Percentiles rank a stretch among this genome's conserved stretches.
These are phyloP conservation scores for Candida tibetensis DNA, from an alignment of 805 yeast species.

Conservation along the genomic window DNA sequence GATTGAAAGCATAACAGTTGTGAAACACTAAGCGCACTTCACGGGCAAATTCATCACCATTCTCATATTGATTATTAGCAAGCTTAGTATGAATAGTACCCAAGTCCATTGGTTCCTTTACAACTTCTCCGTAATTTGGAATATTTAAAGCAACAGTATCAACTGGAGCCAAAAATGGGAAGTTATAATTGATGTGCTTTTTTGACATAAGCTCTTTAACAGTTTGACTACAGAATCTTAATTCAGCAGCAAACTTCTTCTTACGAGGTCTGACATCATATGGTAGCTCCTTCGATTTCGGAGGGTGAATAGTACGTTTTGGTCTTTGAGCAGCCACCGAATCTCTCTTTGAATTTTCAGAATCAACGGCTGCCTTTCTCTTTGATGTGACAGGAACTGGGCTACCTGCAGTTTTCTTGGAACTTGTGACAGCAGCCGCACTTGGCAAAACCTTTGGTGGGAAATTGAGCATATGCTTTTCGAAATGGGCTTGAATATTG, in stretches of 20 bases:
- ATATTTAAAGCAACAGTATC: constrained; percentile 92
- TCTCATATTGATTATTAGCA: constrained; percentile 82
- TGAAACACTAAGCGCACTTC: constrained; percentile 82
- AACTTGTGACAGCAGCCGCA: constrained; percentile 5
- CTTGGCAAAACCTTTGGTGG: constrained; percentile 54
- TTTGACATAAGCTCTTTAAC: constrained; percentile 79
- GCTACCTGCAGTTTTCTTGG: constrained; percentile 12
- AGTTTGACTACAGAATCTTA: constrained; percentile 79
- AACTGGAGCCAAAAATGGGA: constrained; percentile 90
- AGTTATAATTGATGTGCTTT: constrained; percentile 79
- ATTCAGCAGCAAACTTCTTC: constrained; percentile 86
- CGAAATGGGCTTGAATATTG: constrained; percentile 86
- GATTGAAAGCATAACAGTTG: constrained; percentile 90
- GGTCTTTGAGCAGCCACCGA: constrained; percentile 81
- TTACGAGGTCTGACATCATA: constrained; percentile 88
- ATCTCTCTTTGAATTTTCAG: constrained; percentile 43
- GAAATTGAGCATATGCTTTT: constrained; percentile 87
- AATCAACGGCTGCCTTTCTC: constrained; percentile 52
- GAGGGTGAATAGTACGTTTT: constrained; percentile 94
- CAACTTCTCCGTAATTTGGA: constrained; percentile 83
- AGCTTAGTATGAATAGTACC: constrained; percentile 79
- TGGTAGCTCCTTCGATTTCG: constrained; percentile 89
- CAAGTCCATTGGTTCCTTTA: constrained; percentile 93
- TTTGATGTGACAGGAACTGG: constrained; percentile 22
- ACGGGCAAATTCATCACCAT: constrained; percentile 79